Evolutionary conservation across 1,139 yeast genomes (phyloP).

Genomic region (Protomyces pachydermus): DNA sequence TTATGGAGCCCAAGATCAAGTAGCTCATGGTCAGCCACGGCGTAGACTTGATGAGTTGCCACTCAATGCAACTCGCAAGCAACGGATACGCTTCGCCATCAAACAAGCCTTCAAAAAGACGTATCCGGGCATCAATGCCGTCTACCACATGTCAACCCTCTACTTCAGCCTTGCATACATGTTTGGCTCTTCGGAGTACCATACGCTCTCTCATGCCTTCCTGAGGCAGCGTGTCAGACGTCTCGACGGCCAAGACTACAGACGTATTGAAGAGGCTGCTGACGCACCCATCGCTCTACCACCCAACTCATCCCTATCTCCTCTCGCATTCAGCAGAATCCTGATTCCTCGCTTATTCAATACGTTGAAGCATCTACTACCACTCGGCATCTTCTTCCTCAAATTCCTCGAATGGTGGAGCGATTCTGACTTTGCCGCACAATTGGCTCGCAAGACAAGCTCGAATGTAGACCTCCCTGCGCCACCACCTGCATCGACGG

Average conservation of each 20-base stretch:
- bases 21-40: constrained; percentile 22
- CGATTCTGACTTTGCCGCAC: constrained; percentile 65
- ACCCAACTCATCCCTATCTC: constrained; percentile 23
- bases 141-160: constrained; percentile 51
- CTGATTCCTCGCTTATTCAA: constrained; percentile 20
- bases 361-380: constrained; percentile 48
- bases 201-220: constrained; percentile 58
- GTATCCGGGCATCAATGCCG: constrained; percentile 58
- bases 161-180: constrained; percentile 60
- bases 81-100: constrained; percentile 36
- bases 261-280: constrained; percentile 2
- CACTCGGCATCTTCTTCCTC: constrained; percentile 74
- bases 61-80: constrained; percentile 32
- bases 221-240: constrained; percentile 68
- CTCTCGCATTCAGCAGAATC: constrained; percentile 10
- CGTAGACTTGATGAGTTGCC: constrained; percentile 35
- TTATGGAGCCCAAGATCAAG: constrained; percentile 45
- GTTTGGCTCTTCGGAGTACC: constrained; percentile 62
- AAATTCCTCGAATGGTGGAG: constrained; percentile 96
- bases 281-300: constrained; percentile 6
- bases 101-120: constrained; percentile 51
- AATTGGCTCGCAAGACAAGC: constrained; percentile 50
- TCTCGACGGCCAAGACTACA: constrained; percentile 57
- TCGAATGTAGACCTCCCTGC: constrained; percentile 22
- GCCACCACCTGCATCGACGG: neutral